Conservation (phyloP, 2,329 filamentous ascomycete species). For the Emydomyces testavorans region DNA sequence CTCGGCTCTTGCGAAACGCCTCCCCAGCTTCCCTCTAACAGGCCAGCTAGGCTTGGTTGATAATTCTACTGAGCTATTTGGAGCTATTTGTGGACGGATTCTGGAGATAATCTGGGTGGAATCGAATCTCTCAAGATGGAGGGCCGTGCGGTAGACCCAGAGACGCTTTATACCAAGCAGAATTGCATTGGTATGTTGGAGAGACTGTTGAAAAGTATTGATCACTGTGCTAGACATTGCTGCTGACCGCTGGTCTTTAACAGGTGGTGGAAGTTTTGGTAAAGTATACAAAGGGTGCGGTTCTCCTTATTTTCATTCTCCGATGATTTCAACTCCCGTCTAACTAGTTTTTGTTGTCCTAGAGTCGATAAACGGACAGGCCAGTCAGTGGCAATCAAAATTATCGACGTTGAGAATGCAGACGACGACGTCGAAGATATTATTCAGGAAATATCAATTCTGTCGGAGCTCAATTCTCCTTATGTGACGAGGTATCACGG, state of each 20-base stretch:
- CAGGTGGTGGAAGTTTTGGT: conserved; percentile 92
- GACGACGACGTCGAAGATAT: conserved; percentile 99
- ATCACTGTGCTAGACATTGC: neutral
- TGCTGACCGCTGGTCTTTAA: conserved; percentile 6
- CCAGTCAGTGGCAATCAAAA: conserved; percentile 90
- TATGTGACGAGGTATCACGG: conserved; percentile 98
- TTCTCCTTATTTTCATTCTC: conserved; percentile 5
- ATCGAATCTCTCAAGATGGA: conserved; percentile 3
- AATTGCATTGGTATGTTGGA: conserved; percentile 63
- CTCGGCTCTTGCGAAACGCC: too few relatives aligned
- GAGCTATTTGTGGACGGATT: neutral
- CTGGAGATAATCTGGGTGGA: neutral
- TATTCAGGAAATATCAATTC: conserved; percentile 94
- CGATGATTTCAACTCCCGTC: neutral
- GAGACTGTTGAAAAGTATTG: neutral
- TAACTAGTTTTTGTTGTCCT: neutral
- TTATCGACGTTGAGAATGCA: conserved; percentile 97
- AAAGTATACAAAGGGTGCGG: conserved; percentile 93
- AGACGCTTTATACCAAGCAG: conserved; percentile 85
- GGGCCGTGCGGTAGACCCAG: conserved; percentile 57
- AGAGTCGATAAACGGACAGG: conserved; percentile 89
- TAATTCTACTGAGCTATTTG: neutral
- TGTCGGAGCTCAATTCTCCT: conserved; percentile 88
- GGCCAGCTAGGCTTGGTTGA: too few relatives aligned
- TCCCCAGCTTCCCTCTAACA: neutral